A percentile compares a stretch with the other conserved stretches of the same genome.
Evolutionary conservation across 2,329 filamentous ascomycete genomes (phyloP).

Genomic region (Trichoderma gracile): DNA sequence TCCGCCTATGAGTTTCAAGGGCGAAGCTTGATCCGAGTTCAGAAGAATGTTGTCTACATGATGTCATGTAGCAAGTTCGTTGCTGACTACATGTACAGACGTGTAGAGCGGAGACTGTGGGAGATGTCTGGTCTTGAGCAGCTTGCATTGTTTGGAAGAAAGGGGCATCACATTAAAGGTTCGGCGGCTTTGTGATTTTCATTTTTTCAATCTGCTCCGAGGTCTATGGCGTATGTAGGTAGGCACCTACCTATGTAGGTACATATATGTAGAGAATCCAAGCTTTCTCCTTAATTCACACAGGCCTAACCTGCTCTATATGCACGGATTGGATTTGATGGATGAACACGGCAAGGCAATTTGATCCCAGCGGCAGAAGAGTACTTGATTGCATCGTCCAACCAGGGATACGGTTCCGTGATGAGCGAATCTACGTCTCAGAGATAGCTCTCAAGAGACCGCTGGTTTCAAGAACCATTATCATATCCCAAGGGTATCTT

Average conservation of each 20-base stretch:
- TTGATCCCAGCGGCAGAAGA: neutral
- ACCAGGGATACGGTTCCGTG: neutral
- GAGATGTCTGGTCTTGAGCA: neutral
- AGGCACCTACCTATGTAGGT: too few species aligned
- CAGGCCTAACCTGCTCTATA: neutral
- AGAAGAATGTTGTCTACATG: neutral
- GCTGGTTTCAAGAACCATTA: neutral
- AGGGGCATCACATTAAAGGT: neutral
- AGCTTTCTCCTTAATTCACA: neutral
- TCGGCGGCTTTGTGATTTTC: neutral
- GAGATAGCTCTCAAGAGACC: neutral
- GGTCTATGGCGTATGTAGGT: neutral
- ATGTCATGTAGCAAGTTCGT: neutral
- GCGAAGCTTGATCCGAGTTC: neutral
- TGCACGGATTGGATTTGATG: neutral
- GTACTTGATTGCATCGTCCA: neutral
- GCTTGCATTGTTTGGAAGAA: neutral
- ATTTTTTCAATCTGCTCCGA: neutral
- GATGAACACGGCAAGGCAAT: neutral
- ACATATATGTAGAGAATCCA: neutral
- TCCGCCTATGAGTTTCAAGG: neutral
- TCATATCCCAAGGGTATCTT: conserved; percentile 3
- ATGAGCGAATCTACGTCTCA: conserved; percentile 7
- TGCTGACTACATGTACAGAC: neutral
- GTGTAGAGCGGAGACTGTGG: neutral